Evolutionary conservation across 768 basidiomycete species (phyloP).

Genomic region (Jaapia argillacea): DNA sequence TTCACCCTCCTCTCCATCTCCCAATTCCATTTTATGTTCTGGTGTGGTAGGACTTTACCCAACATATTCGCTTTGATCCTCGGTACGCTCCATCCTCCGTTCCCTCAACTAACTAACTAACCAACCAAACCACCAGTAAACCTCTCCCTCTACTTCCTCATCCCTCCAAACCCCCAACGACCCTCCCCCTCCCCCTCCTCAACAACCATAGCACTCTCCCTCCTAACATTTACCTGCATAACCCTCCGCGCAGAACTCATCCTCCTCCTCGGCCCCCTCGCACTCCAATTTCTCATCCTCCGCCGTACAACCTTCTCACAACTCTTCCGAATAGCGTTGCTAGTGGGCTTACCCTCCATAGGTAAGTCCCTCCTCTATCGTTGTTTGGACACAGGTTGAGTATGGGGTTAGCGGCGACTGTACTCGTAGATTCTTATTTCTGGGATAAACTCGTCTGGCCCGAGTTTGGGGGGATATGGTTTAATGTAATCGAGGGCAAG

Average conservation of each 20-base stretch:
- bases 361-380: constrained; percentile 26
- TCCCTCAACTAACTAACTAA: not conserved
- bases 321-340: constrained; percentile 38
- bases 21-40: constrained; percentile 90
- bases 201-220: constrained; percentile 33
- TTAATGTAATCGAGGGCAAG: constrained; percentile 84
- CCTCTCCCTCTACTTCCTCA: constrained; percentile 37
- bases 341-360: constrained; percentile 38
- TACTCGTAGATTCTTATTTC: constrained; percentile 74
- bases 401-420: constrained; percentile 53
- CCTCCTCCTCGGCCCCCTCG: constrained; percentile 53
- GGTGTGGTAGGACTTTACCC: constrained; percentile 88
- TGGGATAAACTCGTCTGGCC: constrained; percentile 83
- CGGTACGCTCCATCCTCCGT: constrained; percentile 33
- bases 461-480: constrained; percentile 67
- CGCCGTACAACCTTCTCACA: constrained; percentile 31
- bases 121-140: constrained; percentile 35
- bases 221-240: constrained; percentile 59
- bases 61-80: constrained; percentile 87
- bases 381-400: too few relatives aligned
- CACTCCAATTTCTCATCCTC: constrained; percentile 38
- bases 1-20: constrained; percentile 65
- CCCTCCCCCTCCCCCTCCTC: constrained; percentile 23
- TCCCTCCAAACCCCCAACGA: constrained; percentile 32
- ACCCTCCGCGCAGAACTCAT: constrained; percentile 77